Base-by-base conservation (phyloP, 1,284 basidiomycete genomes). In the Ceratobasidium sp. region DNA sequence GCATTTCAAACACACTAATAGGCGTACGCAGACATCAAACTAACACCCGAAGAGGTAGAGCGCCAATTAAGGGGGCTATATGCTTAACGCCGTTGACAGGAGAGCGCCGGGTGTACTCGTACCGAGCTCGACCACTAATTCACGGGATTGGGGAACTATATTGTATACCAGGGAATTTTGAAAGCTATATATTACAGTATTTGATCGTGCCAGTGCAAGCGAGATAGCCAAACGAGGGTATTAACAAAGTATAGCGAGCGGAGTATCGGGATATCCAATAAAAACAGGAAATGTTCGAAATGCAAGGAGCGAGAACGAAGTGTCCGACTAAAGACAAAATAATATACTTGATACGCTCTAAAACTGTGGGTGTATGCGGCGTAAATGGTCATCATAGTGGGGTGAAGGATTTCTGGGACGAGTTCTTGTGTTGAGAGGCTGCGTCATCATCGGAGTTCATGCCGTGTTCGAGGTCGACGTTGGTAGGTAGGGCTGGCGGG, bases 11-110 rank as follows among this genome's bases (percentile, higher is more conserved):
- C 60, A 39, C 51, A 44, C 46, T 67, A 20, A 77, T 12, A 73
- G 40, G 3, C 68, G 51, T 71, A 13, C 28, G 70, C 81, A 94
- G 93, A 95, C 84, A 95, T 95, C 86, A 95, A 94, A 84, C 86
- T 92, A 84, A 90, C 92, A 0, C 86, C 91, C 0, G 93, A 95
- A 44, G 92, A 92, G 73, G 93, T 95, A 26, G 93, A 94, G 82
- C 85, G 86, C 12, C 89, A 93, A 81, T 90, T 95, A 79, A 89
- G 90, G 80, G 89, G 87, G 55, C 90, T 94, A 80, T 94, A 87
- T 44, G 58, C 56, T 39, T 73, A 51, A 46, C n/a, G 26, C n/a
- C 39, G 40, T 20, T 13, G 55, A 20, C 55, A 46, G 44, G 44
- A 46, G 44, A 46, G 44, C 6, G 13, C 44, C 44, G 13, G 13